Evolutionary conservation across 2,329 filamentous ascomycete genomes (phyloP), one percentile per base, ranked within the genome.

Genomic region (Neospermospora avenae): DNA sequence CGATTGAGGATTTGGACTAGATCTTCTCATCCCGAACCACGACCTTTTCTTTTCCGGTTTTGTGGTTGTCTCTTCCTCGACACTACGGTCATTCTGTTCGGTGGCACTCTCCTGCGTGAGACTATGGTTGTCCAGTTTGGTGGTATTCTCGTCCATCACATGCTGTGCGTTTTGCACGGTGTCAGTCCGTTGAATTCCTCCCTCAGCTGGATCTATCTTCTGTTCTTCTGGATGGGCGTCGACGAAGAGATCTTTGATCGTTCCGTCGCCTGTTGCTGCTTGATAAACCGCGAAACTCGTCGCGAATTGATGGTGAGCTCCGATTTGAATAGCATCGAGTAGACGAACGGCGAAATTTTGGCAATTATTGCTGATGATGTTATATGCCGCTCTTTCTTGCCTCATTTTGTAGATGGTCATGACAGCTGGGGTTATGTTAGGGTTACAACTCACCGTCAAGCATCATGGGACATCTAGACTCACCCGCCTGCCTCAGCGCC

Each of bases 301-400:
- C 39, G 77, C 81, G 44, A 84, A 84, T 51, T 84, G 75, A 45
- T 75, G 77, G 59, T 78, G 77, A 13, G 75, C 72, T 6, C 80
- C 78, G 13, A 80, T 74, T 60, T 83, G 80, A 59, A 84, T 81
- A 31, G 80, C 78, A 59, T 84, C 80, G 7, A 84, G 77, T 14
- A 84, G 71, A 46, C 77, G 72, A 14, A 83, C 67, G 0, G 80
- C 82, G 61, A 81, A 84, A 18, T 80, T 84, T 65, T 85, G 82
- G 69, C 82, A 85, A 70, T 85, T 85, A 69, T 85, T 85, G 63
- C 75, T 80, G 68, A 85, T 84, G 58, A 85, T 75, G 57, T 84
- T 84, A 70, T 85, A 85, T 0, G 74, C 79, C 0, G 81, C 76
- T 10, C 77, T 75, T 53, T 73, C 76, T 35, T 76, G 70, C 6